Evolutionary conservation across 345 rosid genomes (phyloP).

Genomic region (Populus deltoides): DNA sequence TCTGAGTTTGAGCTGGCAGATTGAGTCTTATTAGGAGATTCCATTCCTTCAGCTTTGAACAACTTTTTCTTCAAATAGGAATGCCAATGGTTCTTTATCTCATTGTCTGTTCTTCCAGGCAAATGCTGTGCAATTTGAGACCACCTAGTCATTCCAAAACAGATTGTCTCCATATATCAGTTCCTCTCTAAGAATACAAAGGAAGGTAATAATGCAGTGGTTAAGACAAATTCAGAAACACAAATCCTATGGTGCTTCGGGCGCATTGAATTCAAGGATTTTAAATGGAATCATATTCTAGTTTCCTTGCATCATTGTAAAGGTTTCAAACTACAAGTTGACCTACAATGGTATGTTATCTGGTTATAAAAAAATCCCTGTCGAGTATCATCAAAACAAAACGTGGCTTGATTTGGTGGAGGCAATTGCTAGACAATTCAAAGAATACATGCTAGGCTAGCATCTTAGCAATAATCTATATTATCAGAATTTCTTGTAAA

Average conservation of each 20-base stretch:
- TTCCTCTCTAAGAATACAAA: background rate
- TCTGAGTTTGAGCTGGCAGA: constrained; percentile 12
- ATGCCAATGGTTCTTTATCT: constrained; percentile 93
- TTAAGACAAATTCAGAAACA: background rate
- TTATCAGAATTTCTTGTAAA: background rate
- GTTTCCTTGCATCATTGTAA: background rate
- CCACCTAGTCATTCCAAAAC: constrained; percentile 51
- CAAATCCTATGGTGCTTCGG: background rate
- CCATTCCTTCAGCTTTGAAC: constrained; percentile 40
- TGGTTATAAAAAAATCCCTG: background rate
- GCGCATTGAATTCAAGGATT: background rate
- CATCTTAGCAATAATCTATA: background rate
- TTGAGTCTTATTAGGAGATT: constrained; percentile 5
- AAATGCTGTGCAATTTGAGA: constrained; percentile 76
- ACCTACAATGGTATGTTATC: background rate
- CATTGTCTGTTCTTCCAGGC: constrained; percentile 96
- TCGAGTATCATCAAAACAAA: background rate
- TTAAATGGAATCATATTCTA: background rate
- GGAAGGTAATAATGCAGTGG: background rate
- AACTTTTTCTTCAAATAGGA: constrained; percentile 72
- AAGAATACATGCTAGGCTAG: background rate
- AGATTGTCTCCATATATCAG: background rate
- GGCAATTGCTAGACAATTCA: background rate
- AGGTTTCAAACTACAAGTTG: background rate
- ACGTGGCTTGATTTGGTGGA: background rate